Base-by-base conservation (phyloP, 2,329 filamentous ascomycete genomes). In the Pleoardoris graminearum region DNA sequence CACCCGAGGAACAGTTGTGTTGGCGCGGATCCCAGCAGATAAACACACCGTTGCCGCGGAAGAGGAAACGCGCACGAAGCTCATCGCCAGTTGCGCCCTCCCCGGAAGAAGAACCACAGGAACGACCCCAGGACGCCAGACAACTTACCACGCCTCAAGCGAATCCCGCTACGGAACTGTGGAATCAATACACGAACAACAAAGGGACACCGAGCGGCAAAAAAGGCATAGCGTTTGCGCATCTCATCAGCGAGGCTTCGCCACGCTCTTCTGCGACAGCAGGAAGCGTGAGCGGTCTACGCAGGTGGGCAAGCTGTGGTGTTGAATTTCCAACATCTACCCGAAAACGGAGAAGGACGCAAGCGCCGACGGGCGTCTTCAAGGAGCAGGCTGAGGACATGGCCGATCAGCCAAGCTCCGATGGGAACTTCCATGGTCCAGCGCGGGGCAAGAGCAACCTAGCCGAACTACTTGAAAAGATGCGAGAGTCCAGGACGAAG, bases 1-100 rank as follows among this genome's bases (percentile, higher is more conserved):
- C 83, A 1, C 84, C 84, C 0, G 80, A 85, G 57, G 84, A 86
- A 56, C 80, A 84, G 62, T 76, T 87, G 38, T 77, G 79, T 43
- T 87, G 84, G 84, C 79, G 83, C 35, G 69, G 69, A 12, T 77
- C 77, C 11, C 77, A 76, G 57, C 75, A 75, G 5, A 66, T 72
- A 7, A 69, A 71, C 32, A 74, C 77, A 17, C 76, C 77, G 14
- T 65, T 78, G 1, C 59, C 62, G 2, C 71, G 74, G 30, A 73
- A 75, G 39, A 72, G 73, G 48, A 79, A 78, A 61, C 71, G 78
- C 38, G 76, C 77, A 4, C 66, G 73, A 51, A 80, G 77, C 59
- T 80, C 78, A 0, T 80, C 78, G 36, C 77, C 77, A 1, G 51
- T 72, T 57, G 50, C 69, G 59, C 65, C 67, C 2, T 75, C 73